Evolutionary conservation across 2,329 filamentous ascomycete species (phyloP).

Genomic region (Fusarium dimerum): DNA sequence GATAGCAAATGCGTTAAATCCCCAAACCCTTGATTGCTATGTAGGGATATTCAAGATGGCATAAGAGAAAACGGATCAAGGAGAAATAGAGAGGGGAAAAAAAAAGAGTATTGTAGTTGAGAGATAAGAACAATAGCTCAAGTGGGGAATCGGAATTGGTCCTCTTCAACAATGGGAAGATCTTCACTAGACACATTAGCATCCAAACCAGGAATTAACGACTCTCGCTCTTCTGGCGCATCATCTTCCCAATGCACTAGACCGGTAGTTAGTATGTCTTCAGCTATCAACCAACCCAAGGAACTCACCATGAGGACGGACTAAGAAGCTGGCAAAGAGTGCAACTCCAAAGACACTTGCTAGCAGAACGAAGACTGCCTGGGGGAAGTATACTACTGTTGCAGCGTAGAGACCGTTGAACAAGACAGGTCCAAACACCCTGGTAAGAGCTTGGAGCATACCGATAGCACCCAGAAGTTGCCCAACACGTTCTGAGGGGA

Average conservation of each 20-base stretch:
- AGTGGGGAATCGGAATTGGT: conserved; percentile 29
- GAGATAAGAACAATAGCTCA: background rate
- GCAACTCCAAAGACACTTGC: conserved; percentile 65
- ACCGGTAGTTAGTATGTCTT: conserved; percentile 14
- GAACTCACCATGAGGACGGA: conserved; percentile 72
- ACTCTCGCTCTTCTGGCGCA: conserved; percentile 26
- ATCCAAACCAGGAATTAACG: conserved; percentile 16
- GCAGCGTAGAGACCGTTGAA: conserved; percentile 86
- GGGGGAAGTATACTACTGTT: conserved; percentile 76
- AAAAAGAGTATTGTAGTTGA: background rate
- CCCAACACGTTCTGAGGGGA: conserved; percentile 78
- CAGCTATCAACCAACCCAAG: background rate
- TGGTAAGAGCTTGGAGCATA: conserved; percentile 77
- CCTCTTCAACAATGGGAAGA: conserved; percentile 29
- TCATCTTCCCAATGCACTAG: conserved; percentile 38
- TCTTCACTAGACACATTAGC: conserved; percentile 7
- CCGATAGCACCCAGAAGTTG: conserved; percentile 88
- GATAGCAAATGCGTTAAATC: too few relatives aligned
- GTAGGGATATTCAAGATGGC: background rate
- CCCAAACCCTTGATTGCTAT: background rate
- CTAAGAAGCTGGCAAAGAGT: conserved; percentile 67
- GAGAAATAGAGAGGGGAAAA: too few relatives aligned
- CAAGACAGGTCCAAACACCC: conserved; percentile 76
- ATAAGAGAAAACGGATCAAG: background rate
- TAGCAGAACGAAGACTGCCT: conserved; percentile 81